Evolutionary conservation across 2,329 filamentous ascomycete genomes (phyloP).

Genomic region (Mycosphaerella arachidis): DNA sequence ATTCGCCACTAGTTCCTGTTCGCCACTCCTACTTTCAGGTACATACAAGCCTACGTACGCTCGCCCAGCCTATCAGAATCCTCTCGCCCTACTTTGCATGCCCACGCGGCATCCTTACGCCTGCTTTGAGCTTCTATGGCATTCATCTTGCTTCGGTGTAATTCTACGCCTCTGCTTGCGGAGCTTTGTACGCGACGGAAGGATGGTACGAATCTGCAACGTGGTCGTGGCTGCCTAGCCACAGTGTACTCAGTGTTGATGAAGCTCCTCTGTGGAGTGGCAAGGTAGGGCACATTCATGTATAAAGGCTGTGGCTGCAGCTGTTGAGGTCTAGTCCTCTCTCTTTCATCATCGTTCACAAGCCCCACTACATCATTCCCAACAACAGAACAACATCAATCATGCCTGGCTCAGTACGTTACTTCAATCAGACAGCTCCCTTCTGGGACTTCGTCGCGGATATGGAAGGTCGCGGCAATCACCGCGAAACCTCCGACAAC

Average conservation of each 20-base stretch:
- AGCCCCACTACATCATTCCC: neutral
- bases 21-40: slow-evolving; percentile 11
- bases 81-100: slow-evolving; percentile 10
- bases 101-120: slow-evolving; percentile 15
- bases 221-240: slow-evolving; percentile 14
- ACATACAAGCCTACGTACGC: slow-evolving; percentile 16
- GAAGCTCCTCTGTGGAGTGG: neutral
- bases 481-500: slow-evolving; percentile 30
- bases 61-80: slow-evolving; percentile 15
- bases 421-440: slow-evolving; percentile 50
- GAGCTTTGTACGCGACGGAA: neutral
- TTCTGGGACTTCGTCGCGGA: slow-evolving; percentile 54
- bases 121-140: slow-evolving; percentile 10
- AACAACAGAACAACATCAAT: slow-evolving; percentile 17
- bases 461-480: slow-evolving; percentile 41
- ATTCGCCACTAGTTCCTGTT: slow-evolving; percentile 4
- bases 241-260: slow-evolving; percentile 8
- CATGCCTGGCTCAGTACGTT: slow-evolving; percentile 51
- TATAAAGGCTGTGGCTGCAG: slow-evolving; percentile 12
- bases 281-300: neutral
- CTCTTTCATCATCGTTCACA: slow-evolving; percentile 12
- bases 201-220: neutral
- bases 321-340: neutral
- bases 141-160: slow-evolving; percentile 7
- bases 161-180: slow-evolving; percentile 1